Percentiles rank a stretch among this genome's conserved stretches.
Evolutionary conservation across 73 alveolate genomes (phyloP).

Genomic region (Uronychia binucleata): DNA sequence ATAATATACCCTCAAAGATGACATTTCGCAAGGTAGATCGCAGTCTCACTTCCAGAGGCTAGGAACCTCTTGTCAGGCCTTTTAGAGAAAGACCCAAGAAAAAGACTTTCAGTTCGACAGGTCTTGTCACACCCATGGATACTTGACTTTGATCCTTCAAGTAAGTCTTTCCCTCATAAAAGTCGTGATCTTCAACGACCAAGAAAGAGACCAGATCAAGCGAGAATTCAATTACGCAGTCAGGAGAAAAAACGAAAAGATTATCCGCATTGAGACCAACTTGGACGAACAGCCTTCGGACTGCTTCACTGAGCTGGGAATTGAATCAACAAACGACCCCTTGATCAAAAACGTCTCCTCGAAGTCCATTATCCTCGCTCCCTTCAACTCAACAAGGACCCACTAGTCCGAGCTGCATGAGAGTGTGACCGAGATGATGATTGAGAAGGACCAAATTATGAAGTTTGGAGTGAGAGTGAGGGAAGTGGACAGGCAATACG

Average conservation of each 20-base stretch:
- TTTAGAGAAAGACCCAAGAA: conserved; percentile 68
- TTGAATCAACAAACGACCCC: conserved; percentile 40
- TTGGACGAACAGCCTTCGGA: conserved; percentile 44
- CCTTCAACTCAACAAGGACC: conserved; percentile 65
- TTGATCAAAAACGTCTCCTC: conserved; percentile 50
- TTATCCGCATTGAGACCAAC: background rate
- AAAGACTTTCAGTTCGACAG: conserved; percentile 71
- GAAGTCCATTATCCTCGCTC: conserved; percentile 74
- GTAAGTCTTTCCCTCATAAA: background rate
- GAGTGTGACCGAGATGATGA: background rate
- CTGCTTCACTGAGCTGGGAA: conserved; percentile 42
- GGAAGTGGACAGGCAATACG: conserved; percentile 76
- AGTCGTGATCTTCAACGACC: conserved; percentile 26
- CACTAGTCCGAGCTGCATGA: background rate
- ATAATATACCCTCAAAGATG: conserved; percentile 36
- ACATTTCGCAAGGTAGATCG: conserved; percentile 35
- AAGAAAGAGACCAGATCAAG: conserved; percentile 41
- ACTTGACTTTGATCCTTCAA: conserved; percentile 19
- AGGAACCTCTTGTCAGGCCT: conserved; percentile 44
- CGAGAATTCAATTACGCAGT: conserved; percentile 40
- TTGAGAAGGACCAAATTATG: conserved; percentile 57
- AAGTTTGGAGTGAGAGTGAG: conserved; percentile 62
- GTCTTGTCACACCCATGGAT: conserved; percentile 84
- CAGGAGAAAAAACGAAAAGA: conserved; percentile 33
- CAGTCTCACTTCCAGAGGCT: conserved; percentile 61